Base-by-base conservation (phyloP, 352 stramenopile genomes). In the Phytophthora citrophthora region DNA sequence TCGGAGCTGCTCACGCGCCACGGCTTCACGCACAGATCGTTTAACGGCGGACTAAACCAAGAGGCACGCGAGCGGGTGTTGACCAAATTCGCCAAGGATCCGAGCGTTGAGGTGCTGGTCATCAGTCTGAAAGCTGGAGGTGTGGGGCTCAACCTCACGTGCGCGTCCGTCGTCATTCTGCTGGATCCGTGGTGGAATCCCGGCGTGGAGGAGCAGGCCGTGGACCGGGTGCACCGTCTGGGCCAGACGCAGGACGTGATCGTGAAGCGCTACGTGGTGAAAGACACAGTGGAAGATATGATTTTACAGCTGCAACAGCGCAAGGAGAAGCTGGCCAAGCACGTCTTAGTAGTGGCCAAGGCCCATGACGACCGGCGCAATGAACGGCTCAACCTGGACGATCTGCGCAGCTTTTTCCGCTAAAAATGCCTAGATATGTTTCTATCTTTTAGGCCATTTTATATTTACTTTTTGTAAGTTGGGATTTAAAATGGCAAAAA, bases 111-210 rank as follows among this genome's bases (percentile, higher is more conserved):
- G 34, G 84, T 96, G 39, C 72, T 97, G 18, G 81, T 96, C 34
- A 94, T 97, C 61, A 96, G 86, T 43, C 75, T 97, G 4, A 94
- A 92, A 61, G 91, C 91, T 16, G 91, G 89, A n/a, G 91, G 89
- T 32, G 81, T 97, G 20, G 91, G 91, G 1, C 79, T 97, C n/a
- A 97, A 97, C 53, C 76, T 97, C 44, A 97, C 87, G 46, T 85
- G 86, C 27, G 93, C 91, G 23, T 96, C 86, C 1, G 80, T 96
- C 5, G 90, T 97, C 32, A 92, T 97, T 38, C 71, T 97, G 32
- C 71, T 97, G 20, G 93, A 97, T 54, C 90, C 93, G 54, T 98
- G 93, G 93, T 98, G 93, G 95, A 98, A 99, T 70, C 81, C 88
- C 13, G 88, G 87, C 41, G 81, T 98, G 12, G 94, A 99, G 57